Conservation (phyloP, 2,329 filamentous ascomycete genomes). For the Cordyceps cateniannulata region DNA sequence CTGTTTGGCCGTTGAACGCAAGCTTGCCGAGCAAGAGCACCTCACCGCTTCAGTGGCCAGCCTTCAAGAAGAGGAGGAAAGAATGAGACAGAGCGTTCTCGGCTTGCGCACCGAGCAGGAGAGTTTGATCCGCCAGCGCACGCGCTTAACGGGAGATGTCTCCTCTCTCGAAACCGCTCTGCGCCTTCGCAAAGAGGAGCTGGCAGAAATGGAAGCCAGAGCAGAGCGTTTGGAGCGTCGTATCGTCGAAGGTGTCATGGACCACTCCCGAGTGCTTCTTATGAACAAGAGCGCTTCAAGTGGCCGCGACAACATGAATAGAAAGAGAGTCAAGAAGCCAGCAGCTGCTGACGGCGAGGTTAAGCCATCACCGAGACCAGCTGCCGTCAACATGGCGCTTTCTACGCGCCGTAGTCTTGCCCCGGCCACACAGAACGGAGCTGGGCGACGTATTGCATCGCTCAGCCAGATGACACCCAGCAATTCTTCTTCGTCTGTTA, state of each 20-base stretch:
- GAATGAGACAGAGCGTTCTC: constrained; percentile 49
- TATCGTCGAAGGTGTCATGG: constrained; percentile 91
- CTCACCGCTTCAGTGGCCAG: constrained; percentile 49
- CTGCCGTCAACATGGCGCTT: constrained; percentile 48
- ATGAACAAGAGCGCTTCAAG: constrained; percentile 58
- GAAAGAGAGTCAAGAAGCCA: constrained; percentile 46
- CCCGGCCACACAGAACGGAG: constrained; percentile 42
- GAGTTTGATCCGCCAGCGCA: constrained; percentile 69
- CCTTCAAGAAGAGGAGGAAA: constrained; percentile 46
- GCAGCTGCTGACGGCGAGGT: constrained; percentile 19
- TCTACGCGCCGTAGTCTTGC: constrained; percentile 43
- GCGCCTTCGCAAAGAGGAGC: constrained; percentile 80
- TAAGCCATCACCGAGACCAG: constrained; percentile 21
- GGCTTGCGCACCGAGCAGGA: constrained; percentile 64
- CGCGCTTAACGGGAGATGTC: constrained; percentile 74
- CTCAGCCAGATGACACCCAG: constrained; percentile 86
- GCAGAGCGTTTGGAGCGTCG: constrained; percentile 86
- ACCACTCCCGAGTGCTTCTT: constrained; percentile 87
- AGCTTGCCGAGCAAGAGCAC: constrained; percentile 57
- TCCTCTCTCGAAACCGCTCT: constrained; percentile 88
- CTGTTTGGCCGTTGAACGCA: constrained; percentile 71
- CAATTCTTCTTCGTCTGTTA: constrained; percentile 55
- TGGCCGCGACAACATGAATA: constrained; percentile 49
- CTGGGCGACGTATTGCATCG: constrained; percentile 76
- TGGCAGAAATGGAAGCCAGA: constrained; percentile 82